phyloP scores from a whole-genome alignment of 2,329 filamentous ascomycete species.

The Dothideomycetes sp. region DNA sequence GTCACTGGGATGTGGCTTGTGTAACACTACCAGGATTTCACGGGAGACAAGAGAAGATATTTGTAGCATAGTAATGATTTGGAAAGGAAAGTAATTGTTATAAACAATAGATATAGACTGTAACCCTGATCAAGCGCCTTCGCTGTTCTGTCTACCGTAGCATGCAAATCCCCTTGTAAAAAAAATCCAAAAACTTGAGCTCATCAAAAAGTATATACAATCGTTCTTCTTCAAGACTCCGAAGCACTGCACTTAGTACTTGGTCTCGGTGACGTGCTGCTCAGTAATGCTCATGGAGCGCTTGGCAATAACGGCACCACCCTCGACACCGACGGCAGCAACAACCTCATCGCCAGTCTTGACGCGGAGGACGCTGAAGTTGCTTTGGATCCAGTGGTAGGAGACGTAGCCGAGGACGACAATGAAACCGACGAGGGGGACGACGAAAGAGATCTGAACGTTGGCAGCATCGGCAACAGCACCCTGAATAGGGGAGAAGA shows the following conservation, averaged over 20 bases:
- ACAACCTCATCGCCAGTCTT: constrained; percentile 23
- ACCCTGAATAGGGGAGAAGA: constrained; percentile 31
- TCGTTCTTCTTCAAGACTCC: background rate
- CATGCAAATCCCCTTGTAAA: background rate
- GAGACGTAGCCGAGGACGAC: constrained; percentile 30
- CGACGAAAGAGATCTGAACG: constrained; percentile 36
- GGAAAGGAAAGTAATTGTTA: too few species aligned
- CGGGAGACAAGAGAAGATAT: too few species aligned
- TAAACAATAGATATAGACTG: too few species aligned
- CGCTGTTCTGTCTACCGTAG: constrained; percentile 13
- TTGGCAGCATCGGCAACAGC: constrained; percentile 31
- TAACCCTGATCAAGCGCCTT: constrained; percentile 10
- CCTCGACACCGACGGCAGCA: constrained; percentile 25
- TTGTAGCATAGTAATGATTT: too few species aligned
- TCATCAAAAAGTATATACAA: constrained; percentile 9
- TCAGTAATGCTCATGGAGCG: constrained; percentile 12
- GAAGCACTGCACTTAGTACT: constrained; percentile 4
- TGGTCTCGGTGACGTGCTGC: constrained; percentile 7
- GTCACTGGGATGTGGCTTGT: too few species aligned
- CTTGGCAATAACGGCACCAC: constrained; percentile 22
- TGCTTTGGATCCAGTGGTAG: constrained; percentile 26
- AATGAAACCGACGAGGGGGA: constrained; percentile 36
- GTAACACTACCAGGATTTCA: too few species aligned
- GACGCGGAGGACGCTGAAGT: constrained; percentile 25
- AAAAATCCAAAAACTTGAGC: too few species aligned